A percentile compares a stretch with the other conserved stretches of the same genome.
These are phyloP conservation scores for Chlorella sp. DNA, from an alignment of 139 green algal species.

Conservation along the genomic window DNA sequence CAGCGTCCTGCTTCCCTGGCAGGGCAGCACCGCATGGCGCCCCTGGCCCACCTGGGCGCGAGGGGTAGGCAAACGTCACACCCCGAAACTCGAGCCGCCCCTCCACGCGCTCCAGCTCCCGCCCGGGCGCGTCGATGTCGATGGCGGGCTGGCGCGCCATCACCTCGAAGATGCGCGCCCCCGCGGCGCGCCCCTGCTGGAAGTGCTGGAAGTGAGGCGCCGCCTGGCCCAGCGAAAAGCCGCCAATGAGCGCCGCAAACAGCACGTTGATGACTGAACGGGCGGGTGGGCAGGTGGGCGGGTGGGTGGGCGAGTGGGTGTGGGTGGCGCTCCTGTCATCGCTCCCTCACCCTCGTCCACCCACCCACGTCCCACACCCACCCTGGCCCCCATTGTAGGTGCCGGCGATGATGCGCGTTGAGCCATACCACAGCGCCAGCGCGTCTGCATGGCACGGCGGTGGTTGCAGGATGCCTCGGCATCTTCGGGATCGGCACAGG, in stretches of 20 bases:
- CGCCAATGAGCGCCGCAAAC: conserved; percentile 78
- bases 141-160: conserved; percentile 69
- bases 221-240: conserved; percentile 62
- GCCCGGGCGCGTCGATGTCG: conserved; percentile 29
- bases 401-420: conserved; percentile 46
- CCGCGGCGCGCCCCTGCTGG: conserved; percentile 49
- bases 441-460: conserved; percentile 69
- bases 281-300: too few species aligned
- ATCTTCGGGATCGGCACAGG: too few species aligned
- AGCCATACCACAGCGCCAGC: conserved; percentile 79
- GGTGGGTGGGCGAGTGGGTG: too few species aligned
- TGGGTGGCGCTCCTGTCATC: too few species aligned
- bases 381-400: too few species aligned
- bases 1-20: too few species aligned
- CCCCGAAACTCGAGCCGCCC: conserved; percentile 63
- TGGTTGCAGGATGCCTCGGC: too few species aligned
- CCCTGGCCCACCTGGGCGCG: conserved; percentile 25
- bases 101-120: conserved; percentile 12
- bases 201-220: conserved; percentile 40
- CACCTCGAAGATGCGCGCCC: conserved; percentile 65
- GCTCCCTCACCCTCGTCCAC: too few species aligned
- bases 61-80: conserved; percentile 84
- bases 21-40: too few species aligned
- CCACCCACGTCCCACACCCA: too few species aligned
- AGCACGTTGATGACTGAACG: conserved; percentile 73